A percentile compares a stretch with the other conserved stretches of the same genome.
Evolutionary conservation across 2,329 filamentous ascomycete genomes (phyloP).

Genomic region (Emergomyces africanus): DNA sequence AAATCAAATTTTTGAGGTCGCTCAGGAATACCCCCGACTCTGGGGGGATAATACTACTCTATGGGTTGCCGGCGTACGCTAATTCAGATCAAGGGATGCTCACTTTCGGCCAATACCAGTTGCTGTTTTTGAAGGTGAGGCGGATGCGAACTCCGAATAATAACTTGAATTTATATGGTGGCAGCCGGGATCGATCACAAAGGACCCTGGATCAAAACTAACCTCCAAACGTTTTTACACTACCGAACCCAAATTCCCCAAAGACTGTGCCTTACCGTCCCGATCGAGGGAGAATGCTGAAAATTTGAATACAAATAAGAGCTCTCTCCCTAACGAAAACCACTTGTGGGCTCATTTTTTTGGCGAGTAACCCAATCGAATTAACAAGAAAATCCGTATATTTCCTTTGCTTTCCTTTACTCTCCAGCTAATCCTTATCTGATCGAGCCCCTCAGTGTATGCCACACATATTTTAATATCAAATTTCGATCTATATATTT

Average conservation of each 20-base stretch:
- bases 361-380: background rate
- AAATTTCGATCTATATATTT: background rate
- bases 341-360: too few species aligned
- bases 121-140: background rate
- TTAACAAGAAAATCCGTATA: background rate
- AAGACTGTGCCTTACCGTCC: too few species aligned
- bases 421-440: background rate
- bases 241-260: background rate
- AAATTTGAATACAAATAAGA: background rate
- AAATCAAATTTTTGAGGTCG: background rate
- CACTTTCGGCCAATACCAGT: background rate
- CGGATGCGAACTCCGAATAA: background rate
- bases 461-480: background rate
- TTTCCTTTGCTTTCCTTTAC: background rate
- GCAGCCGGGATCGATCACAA: background rate
- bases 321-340: background rate
- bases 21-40: background rate
- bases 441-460: background rate
- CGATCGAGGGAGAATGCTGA: too few species aligned
- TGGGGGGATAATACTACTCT: background rate
- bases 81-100: background rate
- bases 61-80: background rate
- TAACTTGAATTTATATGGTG: background rate
- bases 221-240: background rate
- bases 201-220: background rate